Evolutionary conservation across 345 rosid genomes (phyloP).

Genomic region (Toxicodendron radicans): DNA sequence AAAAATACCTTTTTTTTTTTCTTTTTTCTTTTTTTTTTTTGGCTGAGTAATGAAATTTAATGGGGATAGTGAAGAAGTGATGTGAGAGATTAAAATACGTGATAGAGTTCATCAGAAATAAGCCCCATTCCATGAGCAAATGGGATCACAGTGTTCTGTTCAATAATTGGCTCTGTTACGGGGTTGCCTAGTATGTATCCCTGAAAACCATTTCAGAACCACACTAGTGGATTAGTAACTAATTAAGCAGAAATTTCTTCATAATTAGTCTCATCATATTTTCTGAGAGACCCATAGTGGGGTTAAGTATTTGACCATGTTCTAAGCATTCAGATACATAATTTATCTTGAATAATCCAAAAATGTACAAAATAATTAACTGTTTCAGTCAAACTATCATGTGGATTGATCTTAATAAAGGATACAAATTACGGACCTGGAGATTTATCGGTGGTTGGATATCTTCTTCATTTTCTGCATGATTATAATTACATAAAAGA

Average conservation of each 20-base stretch:
- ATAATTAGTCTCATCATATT: too few species aligned
- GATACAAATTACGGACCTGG: constrained; percentile 40
- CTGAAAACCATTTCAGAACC: constrained; percentile 27
- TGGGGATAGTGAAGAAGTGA: not conserved
- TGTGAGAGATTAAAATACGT: constrained; percentile 31
- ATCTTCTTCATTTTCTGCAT: constrained; percentile 62
- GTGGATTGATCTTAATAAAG: not conserved
- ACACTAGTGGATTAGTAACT: not conserved
- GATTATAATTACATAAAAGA: not conserved
- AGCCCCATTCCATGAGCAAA: constrained; percentile 68
- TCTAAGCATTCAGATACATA: too few species aligned
- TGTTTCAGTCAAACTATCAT: not conserved
- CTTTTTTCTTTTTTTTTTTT: too few species aligned
- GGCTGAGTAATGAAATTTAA: not conserved
- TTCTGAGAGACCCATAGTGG: too few species aligned
- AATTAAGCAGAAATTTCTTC: too few species aligned
- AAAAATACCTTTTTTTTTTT: too few species aligned
- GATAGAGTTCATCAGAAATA: constrained; percentile 67
- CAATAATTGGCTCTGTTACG: constrained; percentile 22
- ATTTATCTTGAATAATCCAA: too few species aligned
- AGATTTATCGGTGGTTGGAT: constrained; percentile 46
- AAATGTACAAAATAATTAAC: too few species aligned
- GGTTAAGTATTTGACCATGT: too few species aligned
- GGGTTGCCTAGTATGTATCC: constrained; percentile 76
- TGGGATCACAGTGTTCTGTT: constrained; percentile 38